Evolutionary conservation across 352 stramenopile species (phyloP).

Genomic region (Globisporangium polare): DNA sequence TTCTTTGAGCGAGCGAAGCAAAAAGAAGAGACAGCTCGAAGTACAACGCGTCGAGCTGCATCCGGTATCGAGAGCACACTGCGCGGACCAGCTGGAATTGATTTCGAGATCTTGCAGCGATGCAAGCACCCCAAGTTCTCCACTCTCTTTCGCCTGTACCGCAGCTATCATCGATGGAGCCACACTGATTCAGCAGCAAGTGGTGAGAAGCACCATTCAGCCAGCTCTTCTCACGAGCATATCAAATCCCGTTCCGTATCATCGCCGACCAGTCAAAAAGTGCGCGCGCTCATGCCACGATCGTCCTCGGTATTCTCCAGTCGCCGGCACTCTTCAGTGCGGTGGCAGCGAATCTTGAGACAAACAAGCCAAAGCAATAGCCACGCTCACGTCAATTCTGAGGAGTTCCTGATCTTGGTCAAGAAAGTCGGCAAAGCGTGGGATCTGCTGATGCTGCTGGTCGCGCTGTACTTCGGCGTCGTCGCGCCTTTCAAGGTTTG

Average conservation of each 20-base stretch:
- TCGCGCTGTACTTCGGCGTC: slow-evolving; percentile 40
- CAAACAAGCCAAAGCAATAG: neutral
- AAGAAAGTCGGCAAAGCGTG: slow-evolving; percentile 34
- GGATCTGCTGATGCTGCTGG: slow-evolving; percentile 45
- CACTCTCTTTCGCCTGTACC: slow-evolving; percentile 37
- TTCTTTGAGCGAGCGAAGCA: slow-evolving; percentile 38
- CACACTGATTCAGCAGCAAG: neutral
- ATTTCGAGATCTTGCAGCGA: slow-evolving; percentile 58
- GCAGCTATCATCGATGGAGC: slow-evolving; percentile 33
- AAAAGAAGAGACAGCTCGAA: slow-evolving; percentile 18
- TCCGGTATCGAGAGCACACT: slow-evolving; percentile 26
- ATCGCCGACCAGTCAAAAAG: neutral
- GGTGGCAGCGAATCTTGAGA: slow-evolving; percentile 11
- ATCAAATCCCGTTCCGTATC: neutral
- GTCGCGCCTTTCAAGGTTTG: slow-evolving; percentile 54
- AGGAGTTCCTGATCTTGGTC: slow-evolving; percentile 39
- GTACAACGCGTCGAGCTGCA: neutral
- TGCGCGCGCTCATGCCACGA: neutral
- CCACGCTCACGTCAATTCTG: slow-evolving; percentile 15
- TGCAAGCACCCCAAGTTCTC: slow-evolving; percentile 46
- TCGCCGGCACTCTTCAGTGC: slow-evolving; percentile 12
- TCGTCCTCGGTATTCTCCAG: slow-evolving; percentile 7
- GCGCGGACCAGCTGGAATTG: slow-evolving; percentile 25
- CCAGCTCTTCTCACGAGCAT: neutral
- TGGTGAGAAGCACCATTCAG: neutral